Evolutionary conservation across 345 rosid genomes (phyloP).

Genomic region (Acer yangbiense): DNA sequence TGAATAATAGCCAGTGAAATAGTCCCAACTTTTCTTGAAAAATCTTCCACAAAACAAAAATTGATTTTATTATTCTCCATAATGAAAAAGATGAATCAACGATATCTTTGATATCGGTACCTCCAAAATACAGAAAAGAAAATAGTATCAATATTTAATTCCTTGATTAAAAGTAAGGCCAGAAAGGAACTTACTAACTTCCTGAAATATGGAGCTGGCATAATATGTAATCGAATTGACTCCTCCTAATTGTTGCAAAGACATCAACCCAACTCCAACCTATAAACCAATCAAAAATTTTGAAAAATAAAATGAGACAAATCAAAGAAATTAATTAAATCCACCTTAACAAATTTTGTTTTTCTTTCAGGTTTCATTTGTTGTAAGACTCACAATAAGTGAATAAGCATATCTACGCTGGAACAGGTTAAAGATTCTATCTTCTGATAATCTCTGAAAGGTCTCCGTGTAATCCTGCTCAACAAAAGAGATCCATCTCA

Average conservation of each 20-base stretch:
- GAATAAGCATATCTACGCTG: conserved; percentile 19
- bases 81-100: too few species aligned
- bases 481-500: neutral
- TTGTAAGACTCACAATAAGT: conserved; percentile 13
- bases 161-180: too few species aligned
- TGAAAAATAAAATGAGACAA: neutral
- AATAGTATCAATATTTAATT: too few species aligned
- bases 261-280: conserved; percentile 42
- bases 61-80: too few species aligned
- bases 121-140: too few species aligned
- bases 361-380: neutral
- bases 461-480: conserved; percentile 8
- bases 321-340: too few species aligned
- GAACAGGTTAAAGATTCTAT: conserved; percentile 5
- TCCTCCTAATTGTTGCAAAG: conserved; percentile 52
- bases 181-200: conserved; percentile 33
- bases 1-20: neutral
- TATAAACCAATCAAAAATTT: neutral
- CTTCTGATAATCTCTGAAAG: neutral
- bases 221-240: conserved; percentile 40
- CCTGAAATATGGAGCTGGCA: conserved; percentile 46
- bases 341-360: neutral
- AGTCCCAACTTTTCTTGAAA: conserved; percentile 17
- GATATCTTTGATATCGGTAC: too few species aligned
- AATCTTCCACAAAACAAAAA: neutral